Conservation (phyloP, 305 asterid species). For the Ajuga reptans region DNA sequence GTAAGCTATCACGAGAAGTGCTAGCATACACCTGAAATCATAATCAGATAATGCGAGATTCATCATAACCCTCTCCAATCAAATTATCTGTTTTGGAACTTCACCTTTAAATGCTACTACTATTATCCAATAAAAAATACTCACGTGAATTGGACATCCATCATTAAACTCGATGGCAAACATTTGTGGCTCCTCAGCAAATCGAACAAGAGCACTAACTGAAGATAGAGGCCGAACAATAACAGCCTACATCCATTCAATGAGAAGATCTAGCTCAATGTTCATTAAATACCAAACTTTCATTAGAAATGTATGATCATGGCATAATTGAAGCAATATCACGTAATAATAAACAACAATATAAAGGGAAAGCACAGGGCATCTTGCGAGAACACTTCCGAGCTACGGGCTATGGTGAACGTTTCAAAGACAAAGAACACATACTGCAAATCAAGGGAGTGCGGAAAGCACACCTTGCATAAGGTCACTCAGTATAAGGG, state of each 20-base stretch:
- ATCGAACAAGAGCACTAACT: conserved; percentile 92
- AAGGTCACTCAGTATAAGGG: conserved; percentile 33
- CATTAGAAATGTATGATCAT: conserved; percentile 3
- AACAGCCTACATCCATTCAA: conserved; percentile 71
- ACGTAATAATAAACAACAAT: not conserved
- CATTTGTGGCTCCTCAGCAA: conserved; percentile 99
- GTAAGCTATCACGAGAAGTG: conserved; percentile 93
- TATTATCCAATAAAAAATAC: conserved; percentile 27
- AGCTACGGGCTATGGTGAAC: conserved; percentile 14
- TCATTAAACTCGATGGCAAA: conserved; percentile 94
- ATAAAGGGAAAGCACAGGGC: too few relatives aligned
- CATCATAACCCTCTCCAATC: not conserved
- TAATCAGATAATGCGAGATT: conserved; percentile 19
- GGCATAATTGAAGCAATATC: conserved; percentile 20
- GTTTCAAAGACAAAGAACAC: conserved; percentile 38
- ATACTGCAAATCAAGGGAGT: conserved; percentile 36
- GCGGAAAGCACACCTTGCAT: conserved; percentile 38
- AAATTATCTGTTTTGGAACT: conserved; percentile 1
- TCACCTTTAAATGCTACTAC: conserved; percentile 17
- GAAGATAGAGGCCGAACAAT: conserved; percentile 87
- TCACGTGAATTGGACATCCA: conserved; percentile 94
- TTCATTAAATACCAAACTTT: conserved; percentile 16
- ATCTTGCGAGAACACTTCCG: too few relatives aligned
- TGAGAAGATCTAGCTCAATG: conserved; percentile 17
- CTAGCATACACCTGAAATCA: conserved; percentile 92